Evolutionary conservation across 2,329 filamentous ascomycete species (phyloP), one percentile per base, ranked within the genome.

Genomic region (Zasmidium citrigriseum): DNA sequence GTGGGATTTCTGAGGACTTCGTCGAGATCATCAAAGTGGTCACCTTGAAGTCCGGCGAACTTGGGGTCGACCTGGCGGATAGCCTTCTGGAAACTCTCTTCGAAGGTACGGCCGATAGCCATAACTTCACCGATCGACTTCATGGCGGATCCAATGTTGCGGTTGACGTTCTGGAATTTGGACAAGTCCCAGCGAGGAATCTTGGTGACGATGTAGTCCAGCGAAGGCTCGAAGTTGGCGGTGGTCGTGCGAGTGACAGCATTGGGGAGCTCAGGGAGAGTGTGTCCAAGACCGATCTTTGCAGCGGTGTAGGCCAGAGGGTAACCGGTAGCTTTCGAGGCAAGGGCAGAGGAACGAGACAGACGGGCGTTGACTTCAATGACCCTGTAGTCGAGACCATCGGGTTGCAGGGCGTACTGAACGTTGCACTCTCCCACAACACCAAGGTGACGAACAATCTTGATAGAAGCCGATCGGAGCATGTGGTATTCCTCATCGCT

Each of bases 401-500:
- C 93, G 16, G 95, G 95, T 77, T 97, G 92, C 63, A 99, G 86
- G 64, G 93, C 93, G 76, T 99, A 99, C 78, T 98, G 93, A 29
- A 97, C 93, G 76, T 99, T 99, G 79, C 95, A 99, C 81, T 99
- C 95, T 76, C 95, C 95, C 49, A 98, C 93, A 52, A 99, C 95
- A 67, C 93, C 93, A 65, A 99, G 83, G 77, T 99, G 95, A 64
- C 95, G 89, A 70, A 99, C 90, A 71, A 99, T 97, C 83, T 98
- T 98, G 82, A 98, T 97, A 48, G 95, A 91, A 63, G 95, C 93
- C 45, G 92, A 91, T 70, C 95, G 91, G 68, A 99, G 90, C 95
- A 99, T 98, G 82, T 99, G 93, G 76, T 98, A 99, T 78, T 99
- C 95, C 81, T 98, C 95, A 70, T 99, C 95, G 72, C 90, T 96